Percentiles rank a stretch among this genome's conserved stretches.
Evolutionary conservation across 352 stramenopile genomes (phyloP).

Genomic region (Phytophthora multivora): DNA sequence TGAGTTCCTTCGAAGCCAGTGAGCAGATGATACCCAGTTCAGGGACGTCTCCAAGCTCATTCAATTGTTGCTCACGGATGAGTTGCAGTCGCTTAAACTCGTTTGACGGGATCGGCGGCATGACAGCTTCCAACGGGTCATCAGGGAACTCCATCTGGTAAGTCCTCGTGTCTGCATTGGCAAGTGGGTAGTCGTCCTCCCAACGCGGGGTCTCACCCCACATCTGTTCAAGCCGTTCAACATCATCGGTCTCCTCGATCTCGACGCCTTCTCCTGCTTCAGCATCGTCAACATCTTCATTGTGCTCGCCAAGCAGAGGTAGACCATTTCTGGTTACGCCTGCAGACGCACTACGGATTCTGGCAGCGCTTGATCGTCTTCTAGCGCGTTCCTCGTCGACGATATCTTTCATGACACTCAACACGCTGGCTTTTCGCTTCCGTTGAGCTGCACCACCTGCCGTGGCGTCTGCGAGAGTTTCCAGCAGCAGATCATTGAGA

Average conservation of each 20-base stretch:
- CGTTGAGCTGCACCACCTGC: conserved; percentile 26
- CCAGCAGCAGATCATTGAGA: conserved; percentile 37
- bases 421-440: conserved; percentile 35
- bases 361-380: conserved; percentile 28
- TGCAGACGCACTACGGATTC: conserved; percentile 19
- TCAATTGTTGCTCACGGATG: conserved; percentile 51
- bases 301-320: conserved; percentile 19
- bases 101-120: conserved; percentile 43
- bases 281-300: conserved; percentile 12
- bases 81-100: conserved; percentile 52
- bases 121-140: conserved; percentile 30
- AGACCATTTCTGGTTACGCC: conserved; percentile 4
- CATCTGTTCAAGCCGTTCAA: conserved; percentile 23
- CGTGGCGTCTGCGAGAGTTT: conserved; percentile 37
- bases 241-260: conserved; percentile 9
- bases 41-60: conserved; percentile 53
- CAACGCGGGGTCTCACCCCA: conserved; percentile 22
- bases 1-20: conserved; percentile 57
- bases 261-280: conserved; percentile 9
- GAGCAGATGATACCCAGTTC: conserved; percentile 77
- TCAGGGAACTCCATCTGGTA: conserved; percentile 52
- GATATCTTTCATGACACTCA: conserved; percentile 54
- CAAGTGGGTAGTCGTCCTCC: conserved; percentile 46
- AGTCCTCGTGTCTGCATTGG: conserved; percentile 47
- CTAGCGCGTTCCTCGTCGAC: conserved; percentile 41